phyloP scores from a whole-genome alignment of 2,329 filamentous ascomycete genomes.

The Aureobasidium sp. region DNA sequence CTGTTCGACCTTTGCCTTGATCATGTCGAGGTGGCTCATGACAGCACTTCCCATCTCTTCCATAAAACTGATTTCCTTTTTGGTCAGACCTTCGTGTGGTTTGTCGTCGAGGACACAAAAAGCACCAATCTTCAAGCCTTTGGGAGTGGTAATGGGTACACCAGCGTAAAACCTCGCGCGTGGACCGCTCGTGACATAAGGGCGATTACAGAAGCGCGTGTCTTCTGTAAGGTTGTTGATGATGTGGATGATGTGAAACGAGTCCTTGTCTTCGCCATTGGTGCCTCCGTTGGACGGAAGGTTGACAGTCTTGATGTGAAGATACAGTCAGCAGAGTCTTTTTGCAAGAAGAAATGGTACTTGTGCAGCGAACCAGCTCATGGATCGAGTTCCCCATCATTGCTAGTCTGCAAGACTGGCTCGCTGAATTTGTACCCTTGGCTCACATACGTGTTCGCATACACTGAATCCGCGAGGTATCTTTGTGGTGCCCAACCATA shows the following conservation, averaged over 20 bases:
- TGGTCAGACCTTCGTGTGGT: conserved; percentile 27
- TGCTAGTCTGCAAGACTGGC: too few relatives aligned
- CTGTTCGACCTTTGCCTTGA: conserved; percentile 36
- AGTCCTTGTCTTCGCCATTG: conserved; percentile 28
- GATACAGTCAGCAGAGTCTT: too few relatives aligned
- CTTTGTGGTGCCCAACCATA: conserved; percentile 39
- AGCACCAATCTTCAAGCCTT: conserved; percentile 38
- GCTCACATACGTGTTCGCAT: conserved; percentile 41
- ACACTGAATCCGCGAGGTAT: conserved; percentile 38
- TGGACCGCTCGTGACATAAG: conserved; percentile 32
- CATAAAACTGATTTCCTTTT: conserved; percentile 29
- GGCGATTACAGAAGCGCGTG: conserved; percentile 34
- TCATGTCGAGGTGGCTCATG: conserved; percentile 38
- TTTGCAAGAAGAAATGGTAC: too few relatives aligned
- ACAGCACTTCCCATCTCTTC: conserved; percentile 32
- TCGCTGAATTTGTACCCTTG: too few relatives aligned
- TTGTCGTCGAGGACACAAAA: conserved; percentile 34
- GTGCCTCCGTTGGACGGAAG: conserved; percentile 10
- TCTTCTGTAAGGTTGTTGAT: conserved; percentile 34
- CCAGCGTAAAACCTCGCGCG: conserved; percentile 35
- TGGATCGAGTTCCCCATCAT: too few relatives aligned
- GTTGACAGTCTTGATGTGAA: too few relatives aligned
- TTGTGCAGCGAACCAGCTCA: too few relatives aligned
- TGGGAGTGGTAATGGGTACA: conserved; percentile 35
- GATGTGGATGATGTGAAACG: conserved; percentile 21